Evolutionary conservation across 257 asterid genomes (phyloP).

Genomic region (Rehmannia glutinosa): DNA sequence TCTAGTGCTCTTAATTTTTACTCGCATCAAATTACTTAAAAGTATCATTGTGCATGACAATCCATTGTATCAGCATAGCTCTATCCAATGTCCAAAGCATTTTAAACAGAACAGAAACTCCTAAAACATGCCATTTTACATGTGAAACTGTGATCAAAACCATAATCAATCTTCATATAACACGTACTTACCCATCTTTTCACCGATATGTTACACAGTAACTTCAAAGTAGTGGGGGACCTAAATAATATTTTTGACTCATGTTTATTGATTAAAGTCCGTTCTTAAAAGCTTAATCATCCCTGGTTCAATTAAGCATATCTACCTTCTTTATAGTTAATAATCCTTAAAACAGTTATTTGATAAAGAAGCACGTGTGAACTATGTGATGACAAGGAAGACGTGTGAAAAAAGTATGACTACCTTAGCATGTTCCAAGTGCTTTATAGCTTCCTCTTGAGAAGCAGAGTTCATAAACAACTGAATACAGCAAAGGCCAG

Average conservation of each 20-base stretch:
- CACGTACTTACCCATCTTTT: not conserved
- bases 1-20: not conserved
- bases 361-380: slow-evolving; percentile 7
- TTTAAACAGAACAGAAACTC: not conserved
- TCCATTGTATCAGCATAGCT: not conserved
- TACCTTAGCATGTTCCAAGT: slow-evolving; percentile 92
- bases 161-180: slow-evolving; percentile 3
- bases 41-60: not conserved
- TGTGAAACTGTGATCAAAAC: not conserved
- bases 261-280: not conserved
- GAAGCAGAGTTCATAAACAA: slow-evolving; percentile 90
- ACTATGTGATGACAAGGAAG: slow-evolving; percentile 3
- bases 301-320: not conserved
- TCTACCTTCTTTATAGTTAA: slow-evolving; percentile 6
- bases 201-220: not conserved
- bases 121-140: not conserved
- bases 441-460: slow-evolving; percentile 83
- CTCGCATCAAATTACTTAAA: not conserved
- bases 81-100: too few relatives aligned
- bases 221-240: slow-evolving; percentile 1
- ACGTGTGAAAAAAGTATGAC: not conserved
- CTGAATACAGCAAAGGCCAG: slow-evolving; percentile 96
- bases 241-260: not conserved
- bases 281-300: not conserved
- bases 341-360: slow-evolving; percentile 4